These are phyloP conservation scores for Colletotrichum godetiae DNA, from an alignment of 2,329 filamentous ascomycete species.

Conservation along the genomic window DNA sequence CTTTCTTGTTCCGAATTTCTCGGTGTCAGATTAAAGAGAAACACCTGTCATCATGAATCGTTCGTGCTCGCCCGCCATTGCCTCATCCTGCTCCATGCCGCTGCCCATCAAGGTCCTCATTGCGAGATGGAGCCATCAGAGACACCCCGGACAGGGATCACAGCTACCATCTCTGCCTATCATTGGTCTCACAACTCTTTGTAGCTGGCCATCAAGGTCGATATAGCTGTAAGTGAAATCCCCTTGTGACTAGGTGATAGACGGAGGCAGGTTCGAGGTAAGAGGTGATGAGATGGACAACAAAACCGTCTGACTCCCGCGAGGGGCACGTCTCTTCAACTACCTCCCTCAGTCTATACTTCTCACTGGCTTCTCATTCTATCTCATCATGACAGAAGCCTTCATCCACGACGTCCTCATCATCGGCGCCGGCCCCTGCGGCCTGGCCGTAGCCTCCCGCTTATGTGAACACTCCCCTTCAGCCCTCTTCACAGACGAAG, in stretches of 20 bases:
- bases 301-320: slow-evolving; percentile 12
- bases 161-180: neutral
- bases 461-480: slow-evolving; percentile 79
- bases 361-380: neutral
- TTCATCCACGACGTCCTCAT: slow-evolving; percentile 74
- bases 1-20: neutral
- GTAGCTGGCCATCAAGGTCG: slow-evolving; percentile 31
- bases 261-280: neutral
- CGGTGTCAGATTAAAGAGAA: too few relatives aligned
- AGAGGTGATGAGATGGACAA: neutral
- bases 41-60: neutral
- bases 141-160: slow-evolving; percentile 31
- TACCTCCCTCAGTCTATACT: neutral
- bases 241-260: neutral
- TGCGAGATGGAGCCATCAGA: slow-evolving; percentile 5
- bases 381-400: slow-evolving; percentile 17
- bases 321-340: too few relatives aligned
- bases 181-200: slow-evolving; percentile 4
- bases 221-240: neutral
- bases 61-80: neutral
- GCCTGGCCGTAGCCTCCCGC: slow-evolving; percentile 78
- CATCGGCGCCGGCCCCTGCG: slow-evolving; percentile 80
- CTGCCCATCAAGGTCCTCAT: slow-evolving; percentile 32
- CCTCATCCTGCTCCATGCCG: slow-evolving; percentile 10
- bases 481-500: slow-evolving; percentile 85